phyloP scores from a whole-genome alignment of 176 grass and related monocot species.

The Zea mays region DNA sequence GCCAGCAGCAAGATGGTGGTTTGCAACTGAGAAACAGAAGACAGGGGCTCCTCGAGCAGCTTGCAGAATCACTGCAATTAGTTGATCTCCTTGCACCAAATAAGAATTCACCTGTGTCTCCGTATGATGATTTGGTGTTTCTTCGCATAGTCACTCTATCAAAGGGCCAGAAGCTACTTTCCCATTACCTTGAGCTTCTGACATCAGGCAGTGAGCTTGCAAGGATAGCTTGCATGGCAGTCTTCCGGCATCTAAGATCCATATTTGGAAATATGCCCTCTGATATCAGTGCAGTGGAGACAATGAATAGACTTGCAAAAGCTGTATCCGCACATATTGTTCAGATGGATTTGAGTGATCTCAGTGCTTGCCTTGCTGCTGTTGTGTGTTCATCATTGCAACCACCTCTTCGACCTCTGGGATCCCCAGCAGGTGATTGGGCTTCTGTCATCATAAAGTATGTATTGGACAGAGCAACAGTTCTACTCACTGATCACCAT shows the following conservation, averaged over 20 bases:
- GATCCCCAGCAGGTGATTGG: slow-evolving; percentile 62
- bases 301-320: slow-evolving; percentile 48
- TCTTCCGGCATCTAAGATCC: slow-evolving; percentile 70
- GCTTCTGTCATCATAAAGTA: slow-evolving; percentile 73
- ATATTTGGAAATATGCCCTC: slow-evolving; percentile 61
- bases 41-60: slow-evolving; percentile 61
- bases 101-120: slow-evolving; percentile 46
- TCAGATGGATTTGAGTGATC: slow-evolving; percentile 63
- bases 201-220: slow-evolving; percentile 48
- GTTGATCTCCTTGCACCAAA: slow-evolving; percentile 66
- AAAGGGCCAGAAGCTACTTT: slow-evolving; percentile 75
- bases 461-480: slow-evolving; percentile 64
- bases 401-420: slow-evolving; percentile 72
- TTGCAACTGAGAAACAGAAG: slow-evolving; percentile 65
- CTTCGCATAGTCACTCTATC: slow-evolving; percentile 74
- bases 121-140: slow-evolving; percentile 72
- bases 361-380: slow-evolving; percentile 88
- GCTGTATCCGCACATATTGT: slow-evolving; percentile 49
- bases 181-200: slow-evolving; percentile 60
- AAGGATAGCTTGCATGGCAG: slow-evolving; percentile 72
- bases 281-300: slow-evolving; percentile 47
- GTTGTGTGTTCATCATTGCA: slow-evolving; percentile 75
- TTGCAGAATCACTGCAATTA: slow-evolving; percentile 71
- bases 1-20: slow-evolving; percentile 67
- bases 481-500: slow-evolving; percentile 55